Conservation (phyloP, 352 stramenopile species). For the Pythium periplocum region DNA sequence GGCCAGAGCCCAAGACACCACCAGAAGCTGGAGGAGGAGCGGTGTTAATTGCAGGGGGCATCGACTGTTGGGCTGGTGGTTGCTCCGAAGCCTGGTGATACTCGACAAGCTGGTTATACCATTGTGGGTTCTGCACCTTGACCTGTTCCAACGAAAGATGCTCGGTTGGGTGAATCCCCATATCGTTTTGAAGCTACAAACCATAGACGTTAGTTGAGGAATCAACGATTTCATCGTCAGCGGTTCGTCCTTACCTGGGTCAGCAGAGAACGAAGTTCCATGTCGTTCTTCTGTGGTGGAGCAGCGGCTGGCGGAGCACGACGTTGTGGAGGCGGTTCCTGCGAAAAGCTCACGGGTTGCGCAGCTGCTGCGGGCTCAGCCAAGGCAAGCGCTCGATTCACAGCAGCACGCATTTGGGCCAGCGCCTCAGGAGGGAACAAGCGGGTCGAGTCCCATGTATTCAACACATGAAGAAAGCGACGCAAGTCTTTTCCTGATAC, state of each 20-base stretch:
- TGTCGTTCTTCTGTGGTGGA: slow-evolving; percentile 44
- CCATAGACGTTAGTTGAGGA: not conserved
- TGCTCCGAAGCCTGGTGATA: slow-evolving; percentile 39
- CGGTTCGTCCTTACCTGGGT: slow-evolving; percentile 23
- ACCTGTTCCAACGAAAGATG: slow-evolving; percentile 86
- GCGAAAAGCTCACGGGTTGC: slow-evolving; percentile 45
- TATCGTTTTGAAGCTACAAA: slow-evolving; percentile 72
- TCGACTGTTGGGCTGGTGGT: slow-evolving; percentile 8
- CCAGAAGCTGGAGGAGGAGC: not conserved
- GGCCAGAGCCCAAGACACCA: not conserved
- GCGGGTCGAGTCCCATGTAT: slow-evolving; percentile 71
- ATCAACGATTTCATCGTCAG: not conserved
- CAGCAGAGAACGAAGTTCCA: slow-evolving; percentile 74
- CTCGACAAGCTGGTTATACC: slow-evolving; percentile 77
- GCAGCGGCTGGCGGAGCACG: slow-evolving; percentile 6
- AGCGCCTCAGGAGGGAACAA: slow-evolving; percentile 56
- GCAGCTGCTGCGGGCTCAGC: slow-evolving; percentile 32
- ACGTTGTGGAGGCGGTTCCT: slow-evolving; percentile 20
- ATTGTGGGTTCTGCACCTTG: slow-evolving; percentile 77
- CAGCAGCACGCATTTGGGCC: slow-evolving; percentile 57
- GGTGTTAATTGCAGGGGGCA: not conserved
- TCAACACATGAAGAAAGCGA: slow-evolving; percentile 81
- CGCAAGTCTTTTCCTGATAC: slow-evolving; percentile 76
- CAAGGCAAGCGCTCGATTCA: slow-evolving; percentile 47
- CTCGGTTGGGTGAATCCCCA: slow-evolving; percentile 81